These are phyloP conservation scores for Theobroma cacao DNA, from an alignment of 345 rosid genomes.

Conservation along the genomic window DNA sequence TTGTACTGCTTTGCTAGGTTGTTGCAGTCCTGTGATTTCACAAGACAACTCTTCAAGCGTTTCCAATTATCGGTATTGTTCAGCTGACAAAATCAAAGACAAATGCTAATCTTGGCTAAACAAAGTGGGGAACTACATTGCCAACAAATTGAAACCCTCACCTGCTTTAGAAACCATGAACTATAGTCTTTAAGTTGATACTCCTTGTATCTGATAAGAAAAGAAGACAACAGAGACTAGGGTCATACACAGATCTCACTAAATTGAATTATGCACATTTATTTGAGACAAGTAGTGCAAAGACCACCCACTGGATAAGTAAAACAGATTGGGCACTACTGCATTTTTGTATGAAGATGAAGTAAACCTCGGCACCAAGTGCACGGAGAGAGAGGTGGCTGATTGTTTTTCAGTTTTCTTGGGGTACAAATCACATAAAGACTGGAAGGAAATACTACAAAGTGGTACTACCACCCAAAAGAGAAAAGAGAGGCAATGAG, in stretches of 20 bases:
- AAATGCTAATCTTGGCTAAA: not conserved
- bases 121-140: too few relatives aligned
- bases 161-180: constrained; percentile 87
- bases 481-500: not conserved
- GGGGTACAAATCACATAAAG: not conserved
- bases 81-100: constrained; percentile 44
- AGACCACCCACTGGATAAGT: not conserved
- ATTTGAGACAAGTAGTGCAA: not conserved
- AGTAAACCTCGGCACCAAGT: not conserved
- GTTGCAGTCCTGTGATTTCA: constrained; percentile 74
- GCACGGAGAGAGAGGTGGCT: not conserved
- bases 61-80: constrained; percentile 70
- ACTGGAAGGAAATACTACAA: not conserved
- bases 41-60: constrained; percentile 84
- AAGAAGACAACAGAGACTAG: not conserved
- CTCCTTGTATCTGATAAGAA: constrained; percentile 76
- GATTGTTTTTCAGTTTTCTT: not conserved
- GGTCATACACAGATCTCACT: not conserved
- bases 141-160: constrained; percentile 9
- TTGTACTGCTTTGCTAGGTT: constrained; percentile 62
- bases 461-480: not conserved
- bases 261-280: not conserved
- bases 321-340: not conserved
- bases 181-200: constrained; percentile 89
- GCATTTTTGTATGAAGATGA: not conserved